These are phyloP conservation scores for Teratosphaeria viscida DNA, from an alignment of 2,329 filamentous ascomycete genomes.

Conservation along the genomic window DNA sequence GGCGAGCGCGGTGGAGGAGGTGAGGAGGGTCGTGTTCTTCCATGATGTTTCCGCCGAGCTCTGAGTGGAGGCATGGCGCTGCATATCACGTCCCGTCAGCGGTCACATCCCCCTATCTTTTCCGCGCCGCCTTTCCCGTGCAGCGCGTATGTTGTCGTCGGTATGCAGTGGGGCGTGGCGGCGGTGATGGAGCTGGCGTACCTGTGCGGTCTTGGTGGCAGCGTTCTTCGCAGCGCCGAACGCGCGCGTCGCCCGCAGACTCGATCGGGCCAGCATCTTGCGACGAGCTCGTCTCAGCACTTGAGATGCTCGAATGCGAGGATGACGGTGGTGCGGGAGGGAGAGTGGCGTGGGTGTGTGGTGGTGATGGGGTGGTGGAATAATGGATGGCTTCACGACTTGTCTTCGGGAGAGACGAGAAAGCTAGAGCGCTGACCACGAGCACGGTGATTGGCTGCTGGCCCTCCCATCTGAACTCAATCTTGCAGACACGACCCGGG, in stretches of 20 bases:
- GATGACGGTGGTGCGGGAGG: neutral
- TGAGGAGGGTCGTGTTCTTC: conserved; percentile 76
- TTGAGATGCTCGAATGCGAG: conserved; percentile 14
- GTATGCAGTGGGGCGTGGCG: neutral
- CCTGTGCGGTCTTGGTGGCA: conserved; percentile 36
- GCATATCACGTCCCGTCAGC: conserved; percentile 15
- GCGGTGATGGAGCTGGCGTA: conserved; percentile 21
- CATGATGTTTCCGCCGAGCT: conserved; percentile 59
- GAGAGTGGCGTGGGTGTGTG: neutral
- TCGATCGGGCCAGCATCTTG: conserved; percentile 89
- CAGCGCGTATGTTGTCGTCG: neutral
- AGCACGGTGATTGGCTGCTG: neutral
- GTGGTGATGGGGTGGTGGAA: neutral
- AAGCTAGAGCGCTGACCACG: neutral
- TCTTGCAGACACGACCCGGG: neutral
- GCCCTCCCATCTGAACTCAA: neutral
- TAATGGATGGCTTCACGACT: neutral
- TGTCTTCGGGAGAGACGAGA: neutral
- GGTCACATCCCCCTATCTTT: neutral
- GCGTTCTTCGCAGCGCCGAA: conserved; percentile 67
- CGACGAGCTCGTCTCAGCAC: conserved; percentile 20
- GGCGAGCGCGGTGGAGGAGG: conserved; percentile 75
- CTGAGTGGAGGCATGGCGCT: conserved; percentile 58
- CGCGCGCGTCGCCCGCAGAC: conserved; percentile 78
- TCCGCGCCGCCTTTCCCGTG: neutral